These are phyloP conservation scores for Glycine soja DNA, from an alignment of 306 rosid genomes.

Conservation along the genomic window DNA sequence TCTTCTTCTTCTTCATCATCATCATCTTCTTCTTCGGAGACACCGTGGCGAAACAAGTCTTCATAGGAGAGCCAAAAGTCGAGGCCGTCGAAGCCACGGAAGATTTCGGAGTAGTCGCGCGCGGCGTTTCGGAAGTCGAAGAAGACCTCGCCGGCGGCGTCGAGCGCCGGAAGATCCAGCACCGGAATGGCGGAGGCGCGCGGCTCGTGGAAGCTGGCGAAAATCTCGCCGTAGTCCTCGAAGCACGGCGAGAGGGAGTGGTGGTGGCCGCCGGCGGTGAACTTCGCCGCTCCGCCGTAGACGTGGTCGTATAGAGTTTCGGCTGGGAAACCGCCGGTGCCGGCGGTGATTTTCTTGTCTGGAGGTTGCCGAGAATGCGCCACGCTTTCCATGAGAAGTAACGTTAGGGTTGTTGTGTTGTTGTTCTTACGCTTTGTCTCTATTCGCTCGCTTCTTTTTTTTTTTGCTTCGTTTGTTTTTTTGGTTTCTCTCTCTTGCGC, in stretches of 20 bases:
- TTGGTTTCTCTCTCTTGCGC: constrained; percentile 36
- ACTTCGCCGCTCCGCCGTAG: constrained; percentile 83
- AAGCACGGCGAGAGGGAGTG: constrained; percentile 77
- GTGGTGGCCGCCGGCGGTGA: constrained; percentile 54
- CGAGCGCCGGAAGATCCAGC: constrained; percentile 79
- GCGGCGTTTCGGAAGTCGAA: constrained; percentile 69
- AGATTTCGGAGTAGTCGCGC: constrained; percentile 82
- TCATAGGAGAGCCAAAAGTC: constrained; percentile 72
- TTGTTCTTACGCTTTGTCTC: not conserved
- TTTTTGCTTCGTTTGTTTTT: not conserved
- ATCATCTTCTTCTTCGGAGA: constrained; percentile 58
- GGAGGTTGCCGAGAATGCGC: constrained; percentile 54
- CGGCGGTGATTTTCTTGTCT: constrained; percentile 54
- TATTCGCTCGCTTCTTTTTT: not conserved
- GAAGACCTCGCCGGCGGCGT: constrained; percentile 65
- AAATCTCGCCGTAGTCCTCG: constrained; percentile 95
- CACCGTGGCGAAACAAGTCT: constrained; percentile 62
- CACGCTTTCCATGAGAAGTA: constrained; percentile 69
- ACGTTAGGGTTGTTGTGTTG: constrained; percentile 5
- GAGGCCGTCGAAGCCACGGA: constrained; percentile 64
- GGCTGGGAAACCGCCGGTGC: constrained; percentile 48
- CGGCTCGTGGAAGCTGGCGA: constrained; percentile 70
- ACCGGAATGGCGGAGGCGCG: constrained; percentile 92
- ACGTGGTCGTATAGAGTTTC: constrained; percentile 80
- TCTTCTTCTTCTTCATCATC: constrained; percentile 42